These are phyloP conservation scores for Elsinoe batatas DNA, from an alignment of 2,329 filamentous ascomycete species.

Conservation along the genomic window DNA sequence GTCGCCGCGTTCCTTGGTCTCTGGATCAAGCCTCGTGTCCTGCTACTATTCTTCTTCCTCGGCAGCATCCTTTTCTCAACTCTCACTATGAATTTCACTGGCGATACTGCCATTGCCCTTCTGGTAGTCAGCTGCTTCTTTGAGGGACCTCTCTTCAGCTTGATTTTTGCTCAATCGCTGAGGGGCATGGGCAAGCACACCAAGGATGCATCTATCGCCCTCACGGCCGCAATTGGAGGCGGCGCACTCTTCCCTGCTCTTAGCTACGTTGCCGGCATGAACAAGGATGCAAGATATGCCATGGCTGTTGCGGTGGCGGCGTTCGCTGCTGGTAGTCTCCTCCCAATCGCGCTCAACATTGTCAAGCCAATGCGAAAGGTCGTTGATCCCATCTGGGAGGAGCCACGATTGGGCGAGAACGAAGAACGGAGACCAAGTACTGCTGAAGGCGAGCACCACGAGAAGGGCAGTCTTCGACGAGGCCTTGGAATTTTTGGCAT, in stretches of 20 bases:
- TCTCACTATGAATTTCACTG: conserved; percentile 42
- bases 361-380: conserved; percentile 39
- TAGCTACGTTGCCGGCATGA: conserved; percentile 36
- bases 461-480: conserved; percentile 19
- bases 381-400: conserved; percentile 28
- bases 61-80: conserved; percentile 44
- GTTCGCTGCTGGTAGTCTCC: conserved; percentile 42
- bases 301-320: conserved; percentile 45
- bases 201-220: conserved; percentile 44
- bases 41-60: conserved; percentile 45
- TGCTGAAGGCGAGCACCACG: neutral
- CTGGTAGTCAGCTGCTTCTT: conserved; percentile 48
- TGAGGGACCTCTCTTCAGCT: conserved; percentile 50
- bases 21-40: conserved; percentile 48
- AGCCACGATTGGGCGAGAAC: neutral
- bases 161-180: conserved; percentile 49
- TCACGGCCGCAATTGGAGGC: conserved; percentile 46
- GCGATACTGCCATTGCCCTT: conserved; percentile 37
- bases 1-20: conserved; percentile 43
- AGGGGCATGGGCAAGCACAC: conserved; percentile 50
- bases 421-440: conserved; percentile 1
- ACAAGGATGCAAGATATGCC: conserved; percentile 36
- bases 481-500: conserved; percentile 25
- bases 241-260: conserved; percentile 48
- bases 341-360: conserved; percentile 45